phyloP scores from a whole-genome alignment of 2,329 filamentous ascomycete species.

The Cordyceps cateniannulata region DNA sequence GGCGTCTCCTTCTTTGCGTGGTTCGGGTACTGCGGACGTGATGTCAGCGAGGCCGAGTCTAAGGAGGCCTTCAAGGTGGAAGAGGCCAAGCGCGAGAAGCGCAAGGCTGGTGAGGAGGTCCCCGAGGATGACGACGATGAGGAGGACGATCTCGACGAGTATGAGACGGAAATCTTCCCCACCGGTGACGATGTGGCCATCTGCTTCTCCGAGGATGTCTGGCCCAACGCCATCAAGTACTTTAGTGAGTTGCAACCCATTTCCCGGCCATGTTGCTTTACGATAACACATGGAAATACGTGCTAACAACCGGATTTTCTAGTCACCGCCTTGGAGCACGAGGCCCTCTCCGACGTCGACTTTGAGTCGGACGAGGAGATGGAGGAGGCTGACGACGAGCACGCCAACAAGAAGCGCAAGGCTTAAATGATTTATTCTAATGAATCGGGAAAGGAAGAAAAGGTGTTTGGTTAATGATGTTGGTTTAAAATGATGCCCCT shows the following conservation, averaged over 20 bases:
- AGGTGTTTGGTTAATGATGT: conserved; percentile 2
- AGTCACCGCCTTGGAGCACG: conserved; percentile 56
- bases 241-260: conserved; percentile 67
- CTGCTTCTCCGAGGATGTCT: conserved; percentile 78
- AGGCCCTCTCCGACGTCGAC: conserved; percentile 61
- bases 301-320: conserved; percentile 9
- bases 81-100: conserved; percentile 46
- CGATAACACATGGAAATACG: not conserved
- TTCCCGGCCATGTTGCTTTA: not conserved
- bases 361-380: conserved; percentile 46
- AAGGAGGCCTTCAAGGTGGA: conserved; percentile 54
- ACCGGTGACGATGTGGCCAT: conserved; percentile 77
- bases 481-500: conserved; percentile 2
- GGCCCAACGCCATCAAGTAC: conserved; percentile 81
- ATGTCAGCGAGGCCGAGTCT: conserved; percentile 67
- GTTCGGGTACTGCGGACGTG: conserved; percentile 72
- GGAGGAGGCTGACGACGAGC: conserved; percentile 28
- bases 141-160: conserved; percentile 54
- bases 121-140: conserved; percentile 47
- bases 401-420: conserved; percentile 38
- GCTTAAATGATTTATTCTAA: conserved; percentile 19
- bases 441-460: not conserved
- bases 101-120: conserved; percentile 44
- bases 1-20: conserved; percentile 79
- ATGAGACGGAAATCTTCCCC: conserved; percentile 79